Base-by-base conservation (phyloP, 1,284 basidiomycete genomes). In the Jaminaea rosea region DNA sequence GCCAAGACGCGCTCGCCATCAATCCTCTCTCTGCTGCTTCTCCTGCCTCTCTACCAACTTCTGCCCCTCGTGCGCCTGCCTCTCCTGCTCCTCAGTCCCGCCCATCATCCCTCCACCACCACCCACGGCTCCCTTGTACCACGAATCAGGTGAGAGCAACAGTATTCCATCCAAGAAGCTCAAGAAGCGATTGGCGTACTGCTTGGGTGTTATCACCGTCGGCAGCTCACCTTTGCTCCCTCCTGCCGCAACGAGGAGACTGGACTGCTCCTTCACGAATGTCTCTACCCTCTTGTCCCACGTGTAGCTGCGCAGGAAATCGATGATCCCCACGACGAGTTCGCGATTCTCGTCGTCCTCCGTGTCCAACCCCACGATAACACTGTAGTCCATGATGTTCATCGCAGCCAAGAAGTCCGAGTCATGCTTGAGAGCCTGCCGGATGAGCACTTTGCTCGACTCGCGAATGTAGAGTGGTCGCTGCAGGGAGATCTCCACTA, bases 301-400 rank as follows among this genome's bases (percentile, higher is more conserved):
- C 0, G 88, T 93, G 67, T 91, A 93, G 1, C 89, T 92, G 17
- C 89, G 83, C 54, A 93, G 86, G 72, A 90, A 93, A 75, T 93
- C 90, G 57, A 98, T 91, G 51, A 98, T 96, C n/a, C 94, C 93
- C 34, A 94, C 83, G 13, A 96, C 89, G 10, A 77, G 60, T 59
- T 76, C 75, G 19, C 60, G 39, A 10, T 44, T 55, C 19, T 48
- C 28, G 24, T 26, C 19, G 19, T 94, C 91, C 21, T 46, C n/a
- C 17, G 49, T 46, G 50, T 67, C 62, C 13, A 98, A 86, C 15
- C 93, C 94, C 23, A 92, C 89, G 36, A 98, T 85, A 15, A 99
- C 78, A 19, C 92, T 97, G 75, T 99, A 99, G 76, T 99, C 94
- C 94, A 99, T 98, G 50, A 73, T 69, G 71, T 97, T 94, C 39